These are phyloP conservation scores for California macrophylla DNA, from an alignment of 441 rosid genomes.

Conservation along the genomic window DNA sequence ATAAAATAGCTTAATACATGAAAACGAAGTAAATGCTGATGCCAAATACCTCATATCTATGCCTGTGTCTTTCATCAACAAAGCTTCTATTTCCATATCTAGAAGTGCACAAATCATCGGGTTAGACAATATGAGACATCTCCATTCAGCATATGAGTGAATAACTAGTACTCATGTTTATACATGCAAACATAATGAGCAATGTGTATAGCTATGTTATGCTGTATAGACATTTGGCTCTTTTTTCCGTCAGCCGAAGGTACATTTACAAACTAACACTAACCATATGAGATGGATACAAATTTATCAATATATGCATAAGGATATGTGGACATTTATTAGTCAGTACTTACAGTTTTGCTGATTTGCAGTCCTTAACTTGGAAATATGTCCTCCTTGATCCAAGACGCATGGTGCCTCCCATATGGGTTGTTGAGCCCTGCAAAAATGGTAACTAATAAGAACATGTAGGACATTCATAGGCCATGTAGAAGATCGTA, in stretches of 20 bases:
- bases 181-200: not conserved
- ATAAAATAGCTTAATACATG: not conserved
- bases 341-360: constrained; percentile 40
- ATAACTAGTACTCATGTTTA: not conserved
- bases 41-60: constrained; percentile 52
- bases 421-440: constrained; percentile 67
- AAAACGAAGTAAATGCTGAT: constrained; percentile 8
- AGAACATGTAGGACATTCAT: constrained; percentile 7
- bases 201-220: not conserved
- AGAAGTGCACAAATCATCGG: not conserved
- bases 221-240: not conserved
- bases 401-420: constrained; percentile 70
- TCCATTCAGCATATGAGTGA: not conserved
- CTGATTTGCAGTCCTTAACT: constrained; percentile 37
- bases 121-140: constrained; percentile 8
- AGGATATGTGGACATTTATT: not conserved
- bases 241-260: not conserved
- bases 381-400: constrained; percentile 51
- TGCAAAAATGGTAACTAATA: constrained; percentile 18
- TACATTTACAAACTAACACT: not conserved
- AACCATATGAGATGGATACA: not conserved
- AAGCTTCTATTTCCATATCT: constrained; percentile 44
- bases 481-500: not conserved
- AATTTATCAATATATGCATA: not conserved
- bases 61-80: constrained; percentile 58